Evolutionary conservation across 2,329 filamentous ascomycete species (phyloP).

Genomic region (Hysterium pulicare): DNA sequence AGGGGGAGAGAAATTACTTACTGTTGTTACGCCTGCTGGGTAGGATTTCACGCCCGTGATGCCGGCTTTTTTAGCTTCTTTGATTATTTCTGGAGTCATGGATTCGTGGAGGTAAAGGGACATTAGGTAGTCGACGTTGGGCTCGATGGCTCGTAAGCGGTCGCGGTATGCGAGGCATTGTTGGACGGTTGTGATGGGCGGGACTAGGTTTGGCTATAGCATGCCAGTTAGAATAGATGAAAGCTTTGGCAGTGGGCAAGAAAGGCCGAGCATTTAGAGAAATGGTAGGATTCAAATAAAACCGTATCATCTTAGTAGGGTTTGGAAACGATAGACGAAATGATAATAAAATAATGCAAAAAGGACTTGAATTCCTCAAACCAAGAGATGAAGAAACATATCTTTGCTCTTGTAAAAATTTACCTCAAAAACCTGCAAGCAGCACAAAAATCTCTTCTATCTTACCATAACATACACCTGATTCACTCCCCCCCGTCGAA

Average conservation of each 20-base stretch:
- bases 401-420: constrained; percentile 1
- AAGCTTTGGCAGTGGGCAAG: neutral
- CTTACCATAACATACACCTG: constrained; percentile 54
- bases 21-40: constrained; percentile 44
- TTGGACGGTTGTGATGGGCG: constrained; percentile 48
- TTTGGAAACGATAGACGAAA: too few species aligned
- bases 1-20: too few species aligned
- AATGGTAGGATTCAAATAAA: neutral
- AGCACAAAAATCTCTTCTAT: neutral
- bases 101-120: constrained; percentile 50
- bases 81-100: constrained; percentile 56
- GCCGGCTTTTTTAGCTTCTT: constrained; percentile 68
- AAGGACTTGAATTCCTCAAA: too few species aligned
- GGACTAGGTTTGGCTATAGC: constrained; percentile 50
- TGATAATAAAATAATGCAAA: too few species aligned
- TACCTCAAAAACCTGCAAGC: constrained; percentile 1
- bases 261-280: neutral
- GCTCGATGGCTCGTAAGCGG: constrained; percentile 43
- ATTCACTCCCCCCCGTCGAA: constrained; percentile 51
- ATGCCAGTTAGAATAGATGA: neutral
- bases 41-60: constrained; percentile 73
- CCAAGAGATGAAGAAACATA: neutral
- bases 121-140: constrained; percentile 51
- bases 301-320: neutral
- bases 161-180: constrained; percentile 47